These are phyloP conservation scores for Exophiala aquamarina DNA, from an alignment of 2,329 filamentous ascomycete species.

Conservation along the genomic window DNA sequence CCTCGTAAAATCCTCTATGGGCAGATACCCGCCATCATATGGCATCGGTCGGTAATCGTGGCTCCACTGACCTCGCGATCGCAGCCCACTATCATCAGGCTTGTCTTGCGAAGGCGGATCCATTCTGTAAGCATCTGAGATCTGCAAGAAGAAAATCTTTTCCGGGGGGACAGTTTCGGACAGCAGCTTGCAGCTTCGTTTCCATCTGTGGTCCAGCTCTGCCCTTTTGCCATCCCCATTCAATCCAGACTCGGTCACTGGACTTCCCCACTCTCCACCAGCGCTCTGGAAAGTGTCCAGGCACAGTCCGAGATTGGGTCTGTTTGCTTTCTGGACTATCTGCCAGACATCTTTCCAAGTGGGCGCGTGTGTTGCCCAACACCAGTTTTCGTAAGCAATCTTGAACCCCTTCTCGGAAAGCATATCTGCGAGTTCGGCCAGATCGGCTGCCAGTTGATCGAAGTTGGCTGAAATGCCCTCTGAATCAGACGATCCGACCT, in stretches of 20 bases:
- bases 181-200: conserved; percentile 57
- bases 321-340: conserved; percentile 62
- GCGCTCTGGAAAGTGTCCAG: conserved; percentile 77
- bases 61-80: conserved; percentile 68
- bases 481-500: conserved; percentile 65
- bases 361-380: conserved; percentile 71
- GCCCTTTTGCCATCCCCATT: conserved; percentile 54
- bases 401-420: conserved; percentile 57
- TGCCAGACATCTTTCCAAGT: conserved; percentile 70
- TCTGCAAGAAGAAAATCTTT: conserved; percentile 73
- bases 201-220: conserved; percentile 55
- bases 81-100: conserved; percentile 51
- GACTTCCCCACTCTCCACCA: conserved; percentile 72
- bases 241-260: conserved; percentile 62
- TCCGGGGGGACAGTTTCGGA: conserved; percentile 59
- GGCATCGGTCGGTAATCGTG: conserved; percentile 69
- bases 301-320: conserved; percentile 69
- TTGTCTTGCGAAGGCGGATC: conserved; percentile 54
- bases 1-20: conserved; percentile 62
- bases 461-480: conserved; percentile 54
- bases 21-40: conserved; percentile 69
- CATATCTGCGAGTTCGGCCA: conserved; percentile 64
- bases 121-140: conserved; percentile 71
- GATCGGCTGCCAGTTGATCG: conserved; percentile 57
- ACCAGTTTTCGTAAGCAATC: conserved; percentile 80